Conservation (phyloP, 768 basidiomycete genomes). For the Scleroderma citrinum region DNA sequence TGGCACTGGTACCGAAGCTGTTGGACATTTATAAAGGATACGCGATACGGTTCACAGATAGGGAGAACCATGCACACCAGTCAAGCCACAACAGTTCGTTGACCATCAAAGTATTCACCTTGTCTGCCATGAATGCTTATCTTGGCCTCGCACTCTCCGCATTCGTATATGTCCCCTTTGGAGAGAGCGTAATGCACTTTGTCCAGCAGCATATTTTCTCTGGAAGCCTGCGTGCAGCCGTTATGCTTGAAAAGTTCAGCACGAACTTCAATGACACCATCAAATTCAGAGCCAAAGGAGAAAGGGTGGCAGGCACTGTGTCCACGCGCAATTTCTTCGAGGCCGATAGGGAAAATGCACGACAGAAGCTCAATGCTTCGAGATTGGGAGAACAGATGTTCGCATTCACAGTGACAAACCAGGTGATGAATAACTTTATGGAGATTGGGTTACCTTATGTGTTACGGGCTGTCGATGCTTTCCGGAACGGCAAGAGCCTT, state of each 20-base stretch:
- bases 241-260: conserved; percentile 17
- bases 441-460: conserved; percentile 83
- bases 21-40: conserved; percentile 65
- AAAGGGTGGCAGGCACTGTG: conserved; percentile 12
- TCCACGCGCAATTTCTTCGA: conserved; percentile 39
- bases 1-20: conserved; percentile 73
- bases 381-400: conserved; percentile 90
- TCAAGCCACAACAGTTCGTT: conserved; percentile 72
- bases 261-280: conserved; percentile 23
- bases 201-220: conserved; percentile 31
- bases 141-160: conserved; percentile 90
- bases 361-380: conserved; percentile 56
- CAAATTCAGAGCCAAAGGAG: conserved; percentile 15
- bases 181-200: conserved; percentile 70
- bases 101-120: conserved; percentile 85
- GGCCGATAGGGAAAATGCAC: conserved; percentile 42
- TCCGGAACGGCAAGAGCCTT: conserved; percentile 39
- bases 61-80: conserved; percentile 89
- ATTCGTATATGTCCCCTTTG: conserved; percentile 93
- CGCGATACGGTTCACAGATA: conserved; percentile 66
- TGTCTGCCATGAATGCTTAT: conserved; percentile 87
- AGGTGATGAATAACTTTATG: conserved; percentile 67
- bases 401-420: conserved; percentile 86
- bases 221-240: conserved; percentile 14
- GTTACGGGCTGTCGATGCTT: conserved; percentile 49